Evolutionary conservation across 2,329 filamentous ascomycete genomes (phyloP).

Genomic region (Chaetoscypha palmicola): DNA sequence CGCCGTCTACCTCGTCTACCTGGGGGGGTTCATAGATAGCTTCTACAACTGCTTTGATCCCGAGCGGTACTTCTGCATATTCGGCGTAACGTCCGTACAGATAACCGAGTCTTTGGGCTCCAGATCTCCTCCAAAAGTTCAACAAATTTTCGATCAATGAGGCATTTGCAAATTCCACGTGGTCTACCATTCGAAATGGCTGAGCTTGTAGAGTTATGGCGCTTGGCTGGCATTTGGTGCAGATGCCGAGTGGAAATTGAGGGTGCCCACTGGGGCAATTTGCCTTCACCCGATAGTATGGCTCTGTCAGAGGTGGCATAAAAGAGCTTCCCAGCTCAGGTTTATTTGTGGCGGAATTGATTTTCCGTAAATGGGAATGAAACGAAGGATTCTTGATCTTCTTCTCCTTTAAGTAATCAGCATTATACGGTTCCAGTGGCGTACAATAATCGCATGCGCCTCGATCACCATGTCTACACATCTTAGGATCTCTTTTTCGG

Average conservation of each 20-base stretch:
- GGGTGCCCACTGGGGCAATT: slow-evolving; percentile 92
- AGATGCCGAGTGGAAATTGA: slow-evolving; percentile 92
- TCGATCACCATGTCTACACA: slow-evolving; percentile 94
- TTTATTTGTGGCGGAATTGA: slow-evolving; percentile 95
- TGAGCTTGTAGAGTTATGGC: slow-evolving; percentile 94
- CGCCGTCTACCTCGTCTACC: slow-evolving; percentile 77
- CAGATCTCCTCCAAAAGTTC: slow-evolving; percentile 84
- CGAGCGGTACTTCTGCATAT: slow-evolving; percentile 86
- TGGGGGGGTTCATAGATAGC: slow-evolving; percentile 97
- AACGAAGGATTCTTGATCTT: slow-evolving; percentile 99
- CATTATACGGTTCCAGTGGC: slow-evolving; percentile 87
- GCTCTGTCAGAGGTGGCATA: slow-evolving; percentile 89
- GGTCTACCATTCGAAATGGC: slow-evolving; percentile 92
- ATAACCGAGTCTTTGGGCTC: slow-evolving; percentile 77
- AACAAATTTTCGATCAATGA: slow-evolving; percentile 83
- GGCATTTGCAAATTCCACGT: slow-evolving; percentile 89
- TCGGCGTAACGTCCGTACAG: slow-evolving; percentile 87
- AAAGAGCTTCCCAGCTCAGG: slow-evolving; percentile 89
- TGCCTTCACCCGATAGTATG: slow-evolving; percentile 80
- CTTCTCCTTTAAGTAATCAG: slow-evolving; percentile 84
- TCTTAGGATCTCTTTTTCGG: slow-evolving; percentile 64
- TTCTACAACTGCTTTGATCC: slow-evolving; percentile 91
- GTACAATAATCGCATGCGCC: slow-evolving; percentile 99
- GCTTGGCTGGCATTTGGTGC: slow-evolving; percentile 95
- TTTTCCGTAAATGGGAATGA: slow-evolving; percentile 87